phyloP scores from a whole-genome alignment of 2,329 filamentous ascomycete species.

The Clarireedia paspali region DNA sequence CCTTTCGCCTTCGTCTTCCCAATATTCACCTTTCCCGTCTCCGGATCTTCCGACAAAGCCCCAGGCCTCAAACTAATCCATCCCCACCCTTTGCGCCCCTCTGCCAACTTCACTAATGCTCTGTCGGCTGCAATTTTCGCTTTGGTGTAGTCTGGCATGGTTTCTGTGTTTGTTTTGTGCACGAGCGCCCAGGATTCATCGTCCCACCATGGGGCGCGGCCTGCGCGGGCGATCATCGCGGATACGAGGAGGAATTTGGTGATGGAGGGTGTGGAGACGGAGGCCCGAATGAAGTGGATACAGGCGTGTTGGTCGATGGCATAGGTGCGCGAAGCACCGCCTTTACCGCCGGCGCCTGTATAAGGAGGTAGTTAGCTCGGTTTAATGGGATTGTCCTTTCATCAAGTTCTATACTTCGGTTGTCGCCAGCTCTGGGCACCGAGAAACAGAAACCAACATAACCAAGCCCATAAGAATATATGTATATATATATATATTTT shows the following conservation, averaged over 20 bases:
- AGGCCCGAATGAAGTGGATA: conserved; percentile 52
- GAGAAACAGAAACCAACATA: background rate
- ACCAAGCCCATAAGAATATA: background rate
- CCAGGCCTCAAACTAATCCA: conserved; percentile 50
- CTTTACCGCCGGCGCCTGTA: conserved; percentile 50
- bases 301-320: conserved; percentile 58
- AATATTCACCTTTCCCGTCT: conserved; percentile 33
- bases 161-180: conserved; percentile 33
- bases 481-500: too few species aligned
- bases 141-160: conserved; percentile 47
- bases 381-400: background rate
- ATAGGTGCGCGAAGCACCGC: conserved; percentile 48
- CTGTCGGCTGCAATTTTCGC: conserved; percentile 56
- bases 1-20: conserved; percentile 34
- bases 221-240: conserved; percentile 47
- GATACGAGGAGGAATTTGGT: conserved; percentile 59
- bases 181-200: conserved; percentile 37
- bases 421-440: background rate
- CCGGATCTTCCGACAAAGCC: conserved; percentile 41
- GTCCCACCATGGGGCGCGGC: conserved; percentile 48
- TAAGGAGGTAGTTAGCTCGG: background rate
- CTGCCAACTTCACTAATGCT: conserved; percentile 42
- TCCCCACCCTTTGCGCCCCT: conserved; percentile 27
- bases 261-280: conserved; percentile 44
- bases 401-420: background rate